Evolutionary conservation across 495 filamentous ascomycete genomes (phyloP).

Genomic region (Penicillium canescens): DNA sequence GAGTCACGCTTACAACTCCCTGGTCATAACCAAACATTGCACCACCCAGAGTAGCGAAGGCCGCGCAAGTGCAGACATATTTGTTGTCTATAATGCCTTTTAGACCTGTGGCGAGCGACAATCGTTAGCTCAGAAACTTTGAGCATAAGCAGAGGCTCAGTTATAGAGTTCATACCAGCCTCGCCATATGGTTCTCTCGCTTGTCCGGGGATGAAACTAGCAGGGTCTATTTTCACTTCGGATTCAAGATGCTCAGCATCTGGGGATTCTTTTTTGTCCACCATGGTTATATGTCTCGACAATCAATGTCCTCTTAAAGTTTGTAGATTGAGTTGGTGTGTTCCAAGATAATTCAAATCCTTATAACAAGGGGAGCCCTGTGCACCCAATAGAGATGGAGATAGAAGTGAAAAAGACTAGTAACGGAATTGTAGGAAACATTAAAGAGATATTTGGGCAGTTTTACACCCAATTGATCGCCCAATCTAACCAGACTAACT

Average conservation of each 20-base stretch:
- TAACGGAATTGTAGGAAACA: no score
- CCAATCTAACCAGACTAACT: no score
- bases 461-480: no score
- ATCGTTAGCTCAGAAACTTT: no score
- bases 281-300: not conserved
- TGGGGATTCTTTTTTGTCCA: not conserved
- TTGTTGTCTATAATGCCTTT: constrained; percentile 41
- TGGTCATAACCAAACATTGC: constrained; percentile 57
- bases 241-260: constrained; percentile 1
- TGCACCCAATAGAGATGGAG: no score
- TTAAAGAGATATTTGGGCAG: no score
- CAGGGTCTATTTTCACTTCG: not conserved
- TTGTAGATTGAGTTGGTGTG: no score
- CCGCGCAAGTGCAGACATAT: constrained; percentile 49
- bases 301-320: no score
- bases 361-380: no score
- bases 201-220: not conserved
- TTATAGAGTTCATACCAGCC: not conserved
- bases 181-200: constrained; percentile 1
- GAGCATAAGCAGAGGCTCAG: no score
- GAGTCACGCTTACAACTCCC: constrained; percentile 51
- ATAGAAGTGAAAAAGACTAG: no score
- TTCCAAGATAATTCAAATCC: no score
- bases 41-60: constrained; percentile 51
- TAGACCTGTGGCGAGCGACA: constrained; percentile 23